These are phyloP conservation scores for Aureobasidium sp. DNA, from an alignment of 2,329 filamentous ascomycete genomes.

Conservation along the genomic window DNA sequence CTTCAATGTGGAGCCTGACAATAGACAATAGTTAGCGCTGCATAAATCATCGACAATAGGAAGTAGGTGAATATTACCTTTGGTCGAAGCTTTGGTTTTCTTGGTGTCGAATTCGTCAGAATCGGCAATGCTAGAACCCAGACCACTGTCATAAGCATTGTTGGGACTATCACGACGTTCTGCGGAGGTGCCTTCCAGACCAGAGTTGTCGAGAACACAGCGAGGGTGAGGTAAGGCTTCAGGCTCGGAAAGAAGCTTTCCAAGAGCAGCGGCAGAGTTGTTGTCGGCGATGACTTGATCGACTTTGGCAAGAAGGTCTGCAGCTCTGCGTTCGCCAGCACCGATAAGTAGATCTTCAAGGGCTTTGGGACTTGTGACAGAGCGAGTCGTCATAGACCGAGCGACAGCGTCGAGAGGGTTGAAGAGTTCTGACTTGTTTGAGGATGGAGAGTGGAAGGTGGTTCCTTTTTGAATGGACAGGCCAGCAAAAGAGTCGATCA, in stretches of 20 bases:
- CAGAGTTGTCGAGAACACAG: slow-evolving; percentile 32
- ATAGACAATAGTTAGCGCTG: slow-evolving; percentile 8
- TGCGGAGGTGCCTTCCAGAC: slow-evolving; percentile 28
- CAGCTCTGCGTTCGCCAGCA: slow-evolving; percentile 35
- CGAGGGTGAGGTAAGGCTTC: slow-evolving; percentile 41
- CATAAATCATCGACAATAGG: neutral
- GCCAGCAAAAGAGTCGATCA: slow-evolving; percentile 37
- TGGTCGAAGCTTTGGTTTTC: slow-evolving; percentile 1
- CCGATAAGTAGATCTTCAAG: slow-evolving; percentile 40
- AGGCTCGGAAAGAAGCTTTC: slow-evolving; percentile 37
- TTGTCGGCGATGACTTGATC: slow-evolving; percentile 33
- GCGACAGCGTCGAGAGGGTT: slow-evolving; percentile 22
- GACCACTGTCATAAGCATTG: slow-evolving; percentile 76
- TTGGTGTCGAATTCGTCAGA: slow-evolving; percentile 22
- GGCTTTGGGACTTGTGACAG: slow-evolving; percentile 39
- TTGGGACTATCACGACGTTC: slow-evolving; percentile 46
- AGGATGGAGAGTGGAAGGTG: slow-evolving; percentile 39
- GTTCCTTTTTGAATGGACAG: slow-evolving; percentile 40
- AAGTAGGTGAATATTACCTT: slow-evolving; percentile 12
- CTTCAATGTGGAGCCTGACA: slow-evolving; percentile 4
- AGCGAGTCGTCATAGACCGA: slow-evolving; percentile 36
- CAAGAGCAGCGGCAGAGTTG: slow-evolving; percentile 26
- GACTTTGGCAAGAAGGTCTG: slow-evolving; percentile 35
- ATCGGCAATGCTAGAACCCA: slow-evolving; percentile 66
- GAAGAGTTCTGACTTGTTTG: slow-evolving; percentile 30